Evolutionary conservation across 768 basidiomycete genomes (phyloP).

Genomic region (Panaeolus papilionaceus): DNA sequence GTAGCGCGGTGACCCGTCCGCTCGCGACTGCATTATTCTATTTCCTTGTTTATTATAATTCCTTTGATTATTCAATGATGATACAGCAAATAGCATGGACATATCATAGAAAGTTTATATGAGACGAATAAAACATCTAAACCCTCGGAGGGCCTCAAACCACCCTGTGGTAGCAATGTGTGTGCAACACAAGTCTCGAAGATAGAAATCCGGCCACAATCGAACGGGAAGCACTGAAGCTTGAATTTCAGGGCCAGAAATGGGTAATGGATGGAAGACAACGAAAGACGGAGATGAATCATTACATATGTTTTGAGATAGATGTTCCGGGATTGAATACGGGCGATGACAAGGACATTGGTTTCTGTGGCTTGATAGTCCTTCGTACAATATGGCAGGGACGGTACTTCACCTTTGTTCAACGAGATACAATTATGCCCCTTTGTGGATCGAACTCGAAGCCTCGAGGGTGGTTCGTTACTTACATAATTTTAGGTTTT

Average conservation of each 20-base stretch:
- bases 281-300: background rate
- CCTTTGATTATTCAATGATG: background rate
- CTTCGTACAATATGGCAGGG: too few relatives aligned
- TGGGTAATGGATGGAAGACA: background rate
- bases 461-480: background rate
- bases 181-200: background rate
- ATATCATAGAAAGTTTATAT: background rate
- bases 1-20: background rate
- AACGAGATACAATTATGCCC: too few relatives aligned
- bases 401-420: too few relatives aligned
- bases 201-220: background rate
- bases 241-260: background rate
- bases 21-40: background rate
- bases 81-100: background rate
- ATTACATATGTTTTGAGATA: background rate
- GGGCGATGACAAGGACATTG: background rate
- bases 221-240: slow-evolving; percentile 5
- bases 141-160: background rate
- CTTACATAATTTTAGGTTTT: slow-evolving; percentile 11
- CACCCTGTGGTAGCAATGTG: slow-evolving; percentile 1
- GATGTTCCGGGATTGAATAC: background rate
- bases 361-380: too few relatives aligned
- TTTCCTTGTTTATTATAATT: background rate
- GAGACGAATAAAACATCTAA: background rate
- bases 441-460: background rate